Evolutionary conservation across 2,329 filamentous ascomycete species (phyloP).

Genomic region (Trichophyton simii): DNA sequence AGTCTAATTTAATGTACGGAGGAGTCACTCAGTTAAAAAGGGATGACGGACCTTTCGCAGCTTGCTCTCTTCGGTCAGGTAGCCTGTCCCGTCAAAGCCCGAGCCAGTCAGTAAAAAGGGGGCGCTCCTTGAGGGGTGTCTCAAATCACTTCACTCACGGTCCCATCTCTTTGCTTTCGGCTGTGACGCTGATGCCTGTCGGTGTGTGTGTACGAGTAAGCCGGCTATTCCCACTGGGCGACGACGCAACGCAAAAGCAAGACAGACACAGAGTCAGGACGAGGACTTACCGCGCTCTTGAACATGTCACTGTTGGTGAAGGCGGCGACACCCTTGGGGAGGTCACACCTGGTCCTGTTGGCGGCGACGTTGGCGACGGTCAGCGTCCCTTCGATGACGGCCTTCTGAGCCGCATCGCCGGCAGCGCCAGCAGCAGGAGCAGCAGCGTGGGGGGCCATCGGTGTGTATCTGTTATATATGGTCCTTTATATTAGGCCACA

Average conservation of each 20-base stretch:
- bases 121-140: too few relatives aligned
- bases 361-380: constrained; percentile 55
- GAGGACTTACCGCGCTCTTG: constrained; percentile 52
- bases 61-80: constrained; percentile 51
- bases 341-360: constrained; percentile 57
- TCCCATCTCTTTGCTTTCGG: constrained; percentile 75
- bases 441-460: constrained; percentile 1
- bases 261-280: not conserved
- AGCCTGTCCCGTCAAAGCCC: constrained; percentile 24
- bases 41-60: constrained; percentile 27
- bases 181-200: constrained; percentile 41
- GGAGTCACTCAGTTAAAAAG: too few relatives aligned
- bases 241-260: constrained; percentile 1
- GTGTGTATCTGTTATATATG: not conserved
- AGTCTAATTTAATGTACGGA: not conserved
- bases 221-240: not conserved
- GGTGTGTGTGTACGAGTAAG: not conserved
- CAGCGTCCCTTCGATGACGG: constrained; percentile 26
- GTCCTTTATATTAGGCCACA: too few relatives aligned
- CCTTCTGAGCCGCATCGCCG: not conserved
- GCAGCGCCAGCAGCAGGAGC: not conserved
- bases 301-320: constrained; percentile 70
- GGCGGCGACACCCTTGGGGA: constrained; percentile 65
- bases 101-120: constrained; percentile 1
- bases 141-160: constrained; percentile 38